phyloP scores from a whole-genome alignment of 257 asterid genomes.

The Ilex asprella region DNA sequence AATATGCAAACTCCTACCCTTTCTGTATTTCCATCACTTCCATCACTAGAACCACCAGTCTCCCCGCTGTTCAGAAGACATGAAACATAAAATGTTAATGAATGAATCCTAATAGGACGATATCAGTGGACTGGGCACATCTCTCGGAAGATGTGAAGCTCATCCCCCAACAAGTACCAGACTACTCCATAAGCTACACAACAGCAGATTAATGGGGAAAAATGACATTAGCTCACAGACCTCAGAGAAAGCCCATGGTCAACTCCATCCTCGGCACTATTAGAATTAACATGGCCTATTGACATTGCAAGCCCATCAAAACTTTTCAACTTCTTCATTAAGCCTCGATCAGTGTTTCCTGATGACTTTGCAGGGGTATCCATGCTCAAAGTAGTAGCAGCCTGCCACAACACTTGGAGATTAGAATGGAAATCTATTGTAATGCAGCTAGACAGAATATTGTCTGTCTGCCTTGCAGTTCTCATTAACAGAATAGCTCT shows the following conservation, averaged over 20 bases:
- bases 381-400: constrained; percentile 53
- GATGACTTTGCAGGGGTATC: constrained; percentile 58
- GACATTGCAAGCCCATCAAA: constrained; percentile 86
- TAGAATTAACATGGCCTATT: constrained; percentile 56
- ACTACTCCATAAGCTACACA: too few species aligned
- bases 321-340: constrained; percentile 66
- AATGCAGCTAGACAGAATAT: background rate
- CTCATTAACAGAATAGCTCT: background rate
- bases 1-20: constrained; percentile 34
- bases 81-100: constrained; percentile 8
- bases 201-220: too few species aligned
- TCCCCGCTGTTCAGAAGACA: constrained; percentile 48
- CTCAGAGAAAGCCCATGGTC: constrained; percentile 61
- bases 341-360: constrained; percentile 49
- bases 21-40: constrained; percentile 61
- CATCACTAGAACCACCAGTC: constrained; percentile 78
- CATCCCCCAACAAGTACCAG: too few species aligned
- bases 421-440: background rate
- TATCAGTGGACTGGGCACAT: too few species aligned
- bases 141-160: too few species aligned
- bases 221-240: constrained; percentile 30
- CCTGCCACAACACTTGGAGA: constrained; percentile 31
- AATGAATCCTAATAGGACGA: too few species aligned
- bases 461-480: background rate
- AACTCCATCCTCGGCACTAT: constrained; percentile 49